Evolutionary conservation across 164 flowering plant genomes (phyloP).

Genomic region (Berberis vulgaris): DNA sequence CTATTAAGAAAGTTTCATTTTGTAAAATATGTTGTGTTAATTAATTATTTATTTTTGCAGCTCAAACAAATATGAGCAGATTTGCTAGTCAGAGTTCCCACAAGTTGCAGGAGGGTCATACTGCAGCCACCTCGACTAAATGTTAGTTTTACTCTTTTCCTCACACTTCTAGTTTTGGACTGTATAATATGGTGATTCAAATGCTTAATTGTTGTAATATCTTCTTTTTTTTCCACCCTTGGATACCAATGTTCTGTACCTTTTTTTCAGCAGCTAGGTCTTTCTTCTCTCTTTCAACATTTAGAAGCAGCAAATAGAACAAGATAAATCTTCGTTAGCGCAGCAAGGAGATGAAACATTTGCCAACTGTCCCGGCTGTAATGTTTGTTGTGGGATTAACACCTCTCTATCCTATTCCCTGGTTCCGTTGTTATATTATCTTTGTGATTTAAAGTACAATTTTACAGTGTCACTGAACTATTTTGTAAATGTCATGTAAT

Average conservation of each 20-base stretch:
- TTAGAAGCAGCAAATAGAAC: constrained; percentile 62
- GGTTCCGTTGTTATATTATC: constrained; percentile 5
- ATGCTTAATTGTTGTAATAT: too few species aligned
- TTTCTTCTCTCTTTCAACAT: constrained; percentile 90
- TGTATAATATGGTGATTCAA: too few species aligned
- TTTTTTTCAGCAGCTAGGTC: constrained; percentile 63
- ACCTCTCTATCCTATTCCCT: background rate
- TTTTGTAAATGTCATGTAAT: constrained; percentile 16
- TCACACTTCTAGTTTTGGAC: too few species aligned
- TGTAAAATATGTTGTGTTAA: background rate
- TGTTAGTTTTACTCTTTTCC: constrained; percentile 25
- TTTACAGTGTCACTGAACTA: constrained; percentile 6
- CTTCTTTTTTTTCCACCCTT: too few species aligned
- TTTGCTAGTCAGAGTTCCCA: constrained; percentile 23
- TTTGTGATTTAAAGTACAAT: background rate
- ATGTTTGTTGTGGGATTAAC: constrained; percentile 8
- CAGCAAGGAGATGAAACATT: background rate
- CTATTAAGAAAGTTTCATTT: too few species aligned
- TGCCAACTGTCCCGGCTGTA: background rate
- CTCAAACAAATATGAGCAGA: constrained; percentile 34
- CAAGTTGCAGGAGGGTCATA: constrained; percentile 38
- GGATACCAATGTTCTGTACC: background rate
- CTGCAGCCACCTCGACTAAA: constrained; percentile 46
- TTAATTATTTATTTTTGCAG: constrained; percentile 16
- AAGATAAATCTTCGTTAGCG: constrained; percentile 33